A percentile compares a stretch with the other conserved stretches of the same genome.
Evolutionary conservation across 208 protist genomes (phyloP).

Genomic region (Crithidia mellificae): DNA sequence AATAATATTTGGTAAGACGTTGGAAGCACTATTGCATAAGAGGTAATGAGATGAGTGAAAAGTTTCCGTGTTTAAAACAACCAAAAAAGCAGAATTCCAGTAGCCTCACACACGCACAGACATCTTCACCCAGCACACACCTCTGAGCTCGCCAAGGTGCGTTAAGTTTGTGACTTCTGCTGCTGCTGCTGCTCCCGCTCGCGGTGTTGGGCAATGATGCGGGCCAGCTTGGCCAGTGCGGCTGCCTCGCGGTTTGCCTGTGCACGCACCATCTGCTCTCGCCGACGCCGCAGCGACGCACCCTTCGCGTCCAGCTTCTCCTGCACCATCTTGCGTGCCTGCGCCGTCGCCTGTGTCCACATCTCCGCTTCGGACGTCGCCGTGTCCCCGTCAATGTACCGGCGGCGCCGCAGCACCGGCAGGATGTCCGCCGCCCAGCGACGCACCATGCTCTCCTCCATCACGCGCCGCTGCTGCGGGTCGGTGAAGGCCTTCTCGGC

Average conservation of each 20-base stretch:
- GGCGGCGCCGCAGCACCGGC: constrained; percentile 60
- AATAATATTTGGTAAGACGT: too few species aligned
- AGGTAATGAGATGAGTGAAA: too few species aligned
- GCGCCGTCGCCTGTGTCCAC: constrained; percentile 52
- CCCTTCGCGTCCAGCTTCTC: constrained; percentile 50
- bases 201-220: constrained; percentile 60
- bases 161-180: too few species aligned
- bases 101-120: too few species aligned
- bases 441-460: constrained; percentile 63
- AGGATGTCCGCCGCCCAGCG: constrained; percentile 56
- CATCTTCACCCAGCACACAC: too few species aligned
- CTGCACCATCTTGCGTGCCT: constrained; percentile 56
- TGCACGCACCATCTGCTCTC: constrained; percentile 49
- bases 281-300: constrained; percentile 26
- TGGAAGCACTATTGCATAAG: too few species aligned
- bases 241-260: constrained; percentile 63
- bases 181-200: constrained; percentile 19
- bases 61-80: too few species aligned
- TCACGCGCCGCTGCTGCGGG: constrained; percentile 28
- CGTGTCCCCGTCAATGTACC: constrained; percentile 38
- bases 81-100: too few species aligned
- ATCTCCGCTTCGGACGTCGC: constrained; percentile 42
- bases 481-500: constrained; percentile 26
- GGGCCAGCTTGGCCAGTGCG: constrained; percentile 75
- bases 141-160: too few species aligned